Conservation (phyloP, 768 basidiomycete genomes). For the Amanita subjunquillea region DNA sequence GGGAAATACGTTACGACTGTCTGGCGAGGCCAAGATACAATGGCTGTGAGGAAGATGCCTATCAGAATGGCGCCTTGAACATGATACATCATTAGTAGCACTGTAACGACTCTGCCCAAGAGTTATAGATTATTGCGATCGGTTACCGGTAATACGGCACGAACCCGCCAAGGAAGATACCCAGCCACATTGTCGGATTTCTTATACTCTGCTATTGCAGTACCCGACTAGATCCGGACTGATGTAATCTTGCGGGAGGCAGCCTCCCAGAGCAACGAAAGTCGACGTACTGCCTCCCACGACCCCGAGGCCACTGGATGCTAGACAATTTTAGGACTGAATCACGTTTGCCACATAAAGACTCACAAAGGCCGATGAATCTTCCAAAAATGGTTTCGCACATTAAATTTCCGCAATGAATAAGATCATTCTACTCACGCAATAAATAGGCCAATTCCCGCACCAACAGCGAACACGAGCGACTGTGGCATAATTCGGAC, state of each 20-base stretch:
- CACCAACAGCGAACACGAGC: constrained; percentile 73
- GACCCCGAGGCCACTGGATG: constrained; percentile 58
- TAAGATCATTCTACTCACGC: constrained; percentile 36
- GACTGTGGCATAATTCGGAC: constrained; percentile 85
- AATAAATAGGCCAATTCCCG: constrained; percentile 86
- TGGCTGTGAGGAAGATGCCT: constrained; percentile 72
- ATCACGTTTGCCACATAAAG: too few species aligned
- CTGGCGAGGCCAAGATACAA: constrained; percentile 83
- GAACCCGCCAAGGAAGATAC: constrained; percentile 75
- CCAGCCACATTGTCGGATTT: constrained; percentile 80
- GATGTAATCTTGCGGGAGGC: constrained; percentile 40
- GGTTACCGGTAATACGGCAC: constrained; percentile 11
- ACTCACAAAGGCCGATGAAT: constrained; percentile 65
- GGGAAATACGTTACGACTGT: constrained; percentile 80
- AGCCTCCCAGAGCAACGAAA: constrained; percentile 71
- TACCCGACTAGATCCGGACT: constrained; percentile 37
- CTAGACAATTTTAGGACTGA: constrained; percentile 20
- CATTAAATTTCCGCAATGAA: not conserved
- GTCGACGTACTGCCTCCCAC: constrained; percentile 66
- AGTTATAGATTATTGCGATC: not conserved
- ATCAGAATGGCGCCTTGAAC: constrained; percentile 75
- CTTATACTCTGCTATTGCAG: constrained; percentile 58
- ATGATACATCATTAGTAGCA: constrained; percentile 76
- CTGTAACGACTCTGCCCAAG: constrained; percentile 50
- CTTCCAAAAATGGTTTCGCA: constrained; percentile 20